A percentile compares a stretch with the other conserved stretches of the same genome.
Conservation (phyloP, 148 eudicot genomes). For the Nepenthes mirabilis region DNA sequence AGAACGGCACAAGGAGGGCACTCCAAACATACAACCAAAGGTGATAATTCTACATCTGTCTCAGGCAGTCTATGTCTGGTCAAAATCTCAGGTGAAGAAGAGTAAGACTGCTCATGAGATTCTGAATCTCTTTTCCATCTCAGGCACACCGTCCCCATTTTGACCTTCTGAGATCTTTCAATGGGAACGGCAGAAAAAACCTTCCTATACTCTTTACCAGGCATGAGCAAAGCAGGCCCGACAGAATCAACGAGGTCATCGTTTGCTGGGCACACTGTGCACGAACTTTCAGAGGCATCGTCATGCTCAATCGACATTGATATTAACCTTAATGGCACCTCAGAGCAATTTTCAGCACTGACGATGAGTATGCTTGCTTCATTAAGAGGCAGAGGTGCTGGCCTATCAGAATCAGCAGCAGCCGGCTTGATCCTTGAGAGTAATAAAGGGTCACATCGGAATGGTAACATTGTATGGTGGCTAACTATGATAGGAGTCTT, state of each 20-base stretch:
- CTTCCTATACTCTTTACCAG: slow-evolving; percentile 78
- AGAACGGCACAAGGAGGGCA: slow-evolving; percentile 89
- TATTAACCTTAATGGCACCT: slow-evolving; percentile 67
- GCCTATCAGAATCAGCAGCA: slow-evolving; percentile 27
- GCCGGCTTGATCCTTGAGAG: slow-evolving; percentile 52
- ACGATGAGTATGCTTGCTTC: slow-evolving; percentile 67
- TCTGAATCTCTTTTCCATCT: slow-evolving; percentile 57
- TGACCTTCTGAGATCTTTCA: slow-evolving; percentile 30
- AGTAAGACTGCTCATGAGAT: slow-evolving; percentile 9
- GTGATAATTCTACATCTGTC: slow-evolving; percentile 56
- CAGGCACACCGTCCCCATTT: slow-evolving; percentile 52
- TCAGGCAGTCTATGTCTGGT: slow-evolving; percentile 74
- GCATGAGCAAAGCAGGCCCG: slow-evolving; percentile 38
- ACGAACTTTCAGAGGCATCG: slow-evolving; percentile 26
- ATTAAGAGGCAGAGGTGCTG: slow-evolving; percentile 48
- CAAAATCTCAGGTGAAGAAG: slow-evolving; percentile 30
- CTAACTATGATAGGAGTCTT: slow-evolving; percentile 54
- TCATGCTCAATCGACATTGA: slow-evolving; percentile 59
- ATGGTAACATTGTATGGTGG: slow-evolving; percentile 66
- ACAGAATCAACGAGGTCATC: slow-evolving; percentile 18
- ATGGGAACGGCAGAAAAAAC: slow-evolving; percentile 56
- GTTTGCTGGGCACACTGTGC: slow-evolving; percentile 28
- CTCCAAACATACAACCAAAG: slow-evolving; percentile 58
- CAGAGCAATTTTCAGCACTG: slow-evolving; percentile 66
- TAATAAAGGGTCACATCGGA: slow-evolving; percentile 71